Conservation (phyloP, 345 rosid species). For the Melaleuca quinquenervia region DNA sequence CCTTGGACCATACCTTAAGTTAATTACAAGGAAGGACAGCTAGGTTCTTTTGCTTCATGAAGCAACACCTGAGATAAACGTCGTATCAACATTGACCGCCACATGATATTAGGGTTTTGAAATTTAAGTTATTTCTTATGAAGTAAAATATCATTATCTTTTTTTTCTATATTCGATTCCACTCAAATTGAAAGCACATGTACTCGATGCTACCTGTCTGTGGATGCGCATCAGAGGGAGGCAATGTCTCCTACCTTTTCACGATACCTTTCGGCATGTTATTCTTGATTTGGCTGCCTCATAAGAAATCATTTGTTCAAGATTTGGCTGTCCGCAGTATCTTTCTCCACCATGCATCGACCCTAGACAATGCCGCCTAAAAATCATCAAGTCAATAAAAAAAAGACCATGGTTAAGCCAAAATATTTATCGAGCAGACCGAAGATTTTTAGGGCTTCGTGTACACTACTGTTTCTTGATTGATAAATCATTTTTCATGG, state of each 20-base stretch:
- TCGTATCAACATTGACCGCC: neutral
- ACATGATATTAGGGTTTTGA: neutral
- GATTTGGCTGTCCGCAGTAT: neutral
- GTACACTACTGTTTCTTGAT: conserved; percentile 15
- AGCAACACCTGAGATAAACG: neutral
- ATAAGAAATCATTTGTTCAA: neutral
- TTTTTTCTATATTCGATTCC: neutral
- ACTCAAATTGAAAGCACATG: neutral
- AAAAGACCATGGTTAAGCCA: neutral
- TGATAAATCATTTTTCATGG: conserved; percentile 37
- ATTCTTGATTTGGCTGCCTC: neutral
- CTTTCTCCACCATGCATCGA: neutral
- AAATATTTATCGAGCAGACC: conserved; percentile 65
- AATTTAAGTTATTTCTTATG: neutral
- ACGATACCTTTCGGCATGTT: neutral
- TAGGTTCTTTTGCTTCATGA: neutral
- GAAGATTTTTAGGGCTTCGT: conserved; percentile 49
- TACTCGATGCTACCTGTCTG: neutral
- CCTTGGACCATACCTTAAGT: neutral
- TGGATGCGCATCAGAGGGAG: neutral
- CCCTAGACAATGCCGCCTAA: neutral
- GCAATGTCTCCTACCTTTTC: neutral
- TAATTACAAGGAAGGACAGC: neutral
- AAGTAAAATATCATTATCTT: neutral
- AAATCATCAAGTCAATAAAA: neutral